A percentile compares a stretch with the other conserved stretches of the same genome.
phyloP scores from a whole-genome alignment of 1,284 basidiomycete genomes.

The Microbotryum intermedium region DNA sequence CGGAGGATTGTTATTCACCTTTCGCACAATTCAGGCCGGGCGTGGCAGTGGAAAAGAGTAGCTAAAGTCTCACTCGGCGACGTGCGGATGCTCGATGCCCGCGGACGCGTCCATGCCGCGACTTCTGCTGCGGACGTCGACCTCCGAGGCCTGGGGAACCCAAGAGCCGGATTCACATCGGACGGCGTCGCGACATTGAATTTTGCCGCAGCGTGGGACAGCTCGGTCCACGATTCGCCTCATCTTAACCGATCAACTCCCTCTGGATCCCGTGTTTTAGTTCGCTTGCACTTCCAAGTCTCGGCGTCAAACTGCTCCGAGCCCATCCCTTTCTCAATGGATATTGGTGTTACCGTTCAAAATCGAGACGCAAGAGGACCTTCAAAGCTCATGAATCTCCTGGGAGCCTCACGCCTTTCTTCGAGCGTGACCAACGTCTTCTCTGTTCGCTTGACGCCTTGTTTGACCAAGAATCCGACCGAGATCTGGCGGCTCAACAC shows the following conservation, averaged over 20 bases:
- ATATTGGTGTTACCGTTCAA: conserved; percentile 77
- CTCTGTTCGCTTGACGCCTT: conserved; percentile 64
- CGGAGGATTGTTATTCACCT: conserved; percentile 67
- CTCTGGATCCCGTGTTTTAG: conserved; percentile 64
- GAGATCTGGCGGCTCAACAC: conserved; percentile 95
- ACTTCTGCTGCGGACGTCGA: conserved; percentile 57
- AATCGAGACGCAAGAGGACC: conserved; percentile 77
- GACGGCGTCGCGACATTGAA: conserved; percentile 69
- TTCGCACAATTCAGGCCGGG: conserved; percentile 77
- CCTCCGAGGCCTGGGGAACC: conserved; percentile 45
- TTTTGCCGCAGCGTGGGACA: conserved; percentile 81
- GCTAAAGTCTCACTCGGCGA: conserved; percentile 70
- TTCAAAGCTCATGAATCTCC: conserved; percentile 62
- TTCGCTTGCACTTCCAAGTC: conserved; percentile 68
- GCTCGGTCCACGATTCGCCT: conserved; percentile 76
- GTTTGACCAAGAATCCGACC: conserved; percentile 71
- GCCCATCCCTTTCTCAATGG: conserved; percentile 75
- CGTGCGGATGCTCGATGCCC: conserved; percentile 71
- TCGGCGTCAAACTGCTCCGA: conserved; percentile 74
- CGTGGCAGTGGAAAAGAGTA: conserved; percentile 76
- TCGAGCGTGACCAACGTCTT: conserved; percentile 20
- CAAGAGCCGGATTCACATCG: conserved; percentile 43
- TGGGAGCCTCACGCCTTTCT: conserved; percentile 63
- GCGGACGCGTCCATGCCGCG: conserved; percentile 69
- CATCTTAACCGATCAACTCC: conserved; percentile 78